phyloP scores from a whole-genome alignment of 1,284 basidiomycete species.

The Naganishia liquefaciens region DNA sequence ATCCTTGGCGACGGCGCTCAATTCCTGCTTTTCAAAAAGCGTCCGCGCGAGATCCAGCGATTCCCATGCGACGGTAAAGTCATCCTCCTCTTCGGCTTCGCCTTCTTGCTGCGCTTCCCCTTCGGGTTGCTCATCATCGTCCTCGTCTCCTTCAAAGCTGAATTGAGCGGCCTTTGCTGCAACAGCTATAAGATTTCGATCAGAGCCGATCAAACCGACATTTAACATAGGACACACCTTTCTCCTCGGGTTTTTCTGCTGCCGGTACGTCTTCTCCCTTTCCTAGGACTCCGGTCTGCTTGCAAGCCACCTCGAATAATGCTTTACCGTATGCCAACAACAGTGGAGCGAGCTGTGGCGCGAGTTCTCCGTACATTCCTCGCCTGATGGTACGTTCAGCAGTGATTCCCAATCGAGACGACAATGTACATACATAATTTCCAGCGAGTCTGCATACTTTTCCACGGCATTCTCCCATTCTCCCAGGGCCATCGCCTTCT shows the following conservation, averaged over 20 bases:
- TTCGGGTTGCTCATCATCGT: slow-evolving; percentile 41
- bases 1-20: slow-evolving; percentile 58
- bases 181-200: not conserved
- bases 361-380: slow-evolving; percentile 68
- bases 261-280: slow-evolving; percentile 53
- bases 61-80: slow-evolving; percentile 93
- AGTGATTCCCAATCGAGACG: not conserved
- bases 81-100: slow-evolving; percentile 69
- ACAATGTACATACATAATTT: slow-evolving; percentile 63
- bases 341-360: slow-evolving; percentile 74
- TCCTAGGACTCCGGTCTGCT: slow-evolving; percentile 76
- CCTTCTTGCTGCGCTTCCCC: slow-evolving; percentile 34
- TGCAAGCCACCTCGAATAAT: slow-evolving; percentile 80
- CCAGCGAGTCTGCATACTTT: slow-evolving; percentile 78
- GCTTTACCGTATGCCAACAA: slow-evolving; percentile 85
- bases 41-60: slow-evolving; percentile 81
- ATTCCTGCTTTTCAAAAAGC: slow-evolving; percentile 68
- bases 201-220: not conserved
- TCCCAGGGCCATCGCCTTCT: slow-evolving; percentile 73
- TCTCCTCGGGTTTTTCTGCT: slow-evolving; percentile 62
- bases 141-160: slow-evolving; percentile 23
- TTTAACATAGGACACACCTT: slow-evolving; percentile 50
- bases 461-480: slow-evolving; percentile 84
- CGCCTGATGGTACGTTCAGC: slow-evolving; percentile 58
- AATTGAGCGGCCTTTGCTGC: slow-evolving; percentile 4